phyloP scores from a whole-genome alignment of 2,329 filamentous ascomycete genomes.

The Colletotrichum acutatum region DNA sequence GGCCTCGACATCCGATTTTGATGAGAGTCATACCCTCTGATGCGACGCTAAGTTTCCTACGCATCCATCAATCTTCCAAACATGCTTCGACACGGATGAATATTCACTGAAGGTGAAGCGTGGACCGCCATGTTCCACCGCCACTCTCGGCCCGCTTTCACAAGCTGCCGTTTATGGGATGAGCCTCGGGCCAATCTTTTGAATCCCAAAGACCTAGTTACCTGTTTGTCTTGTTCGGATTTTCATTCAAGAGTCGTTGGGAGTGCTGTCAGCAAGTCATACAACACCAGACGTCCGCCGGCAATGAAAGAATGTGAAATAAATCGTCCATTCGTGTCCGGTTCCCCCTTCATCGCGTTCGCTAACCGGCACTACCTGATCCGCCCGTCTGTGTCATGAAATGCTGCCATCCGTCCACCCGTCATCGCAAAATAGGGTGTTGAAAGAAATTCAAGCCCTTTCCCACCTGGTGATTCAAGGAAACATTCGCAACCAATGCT shows the following conservation, averaged over 20 bases:
- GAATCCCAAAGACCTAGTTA: conserved; percentile 6
- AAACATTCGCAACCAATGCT: conserved; percentile 4
- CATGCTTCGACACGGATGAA: conserved; percentile 5
- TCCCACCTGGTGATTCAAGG: not conserved
- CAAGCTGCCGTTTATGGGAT: conserved; percentile 30
- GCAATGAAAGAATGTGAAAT: not conserved
- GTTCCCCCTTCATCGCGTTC: not conserved
- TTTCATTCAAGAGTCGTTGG: not conserved
- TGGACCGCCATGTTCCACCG: conserved; percentile 13
- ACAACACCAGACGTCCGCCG: not conserved
- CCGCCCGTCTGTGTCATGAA: conserved; percentile 23
- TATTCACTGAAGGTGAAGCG: not conserved
- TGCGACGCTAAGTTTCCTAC: conserved; percentile 18
- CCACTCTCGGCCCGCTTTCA: conserved; percentile 29
- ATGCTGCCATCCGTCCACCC: conserved; percentile 15
- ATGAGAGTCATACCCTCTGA: not conserved
- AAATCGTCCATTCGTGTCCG: conserved; percentile 25
- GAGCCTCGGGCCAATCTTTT: conserved; percentile 22
- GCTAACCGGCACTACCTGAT: conserved; percentile 15
- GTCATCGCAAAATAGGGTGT: conserved; percentile 15
- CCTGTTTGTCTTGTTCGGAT: not conserved
- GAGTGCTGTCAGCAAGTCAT: not conserved
- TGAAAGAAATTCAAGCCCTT: not conserved
- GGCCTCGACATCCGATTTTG: not conserved
- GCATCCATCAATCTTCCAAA: conserved; percentile 5